Percentiles rank a stretch among this genome's conserved stretches.
Conservation (phyloP, 139 green algal genomes). For the Coelastrella sp. region DNA sequence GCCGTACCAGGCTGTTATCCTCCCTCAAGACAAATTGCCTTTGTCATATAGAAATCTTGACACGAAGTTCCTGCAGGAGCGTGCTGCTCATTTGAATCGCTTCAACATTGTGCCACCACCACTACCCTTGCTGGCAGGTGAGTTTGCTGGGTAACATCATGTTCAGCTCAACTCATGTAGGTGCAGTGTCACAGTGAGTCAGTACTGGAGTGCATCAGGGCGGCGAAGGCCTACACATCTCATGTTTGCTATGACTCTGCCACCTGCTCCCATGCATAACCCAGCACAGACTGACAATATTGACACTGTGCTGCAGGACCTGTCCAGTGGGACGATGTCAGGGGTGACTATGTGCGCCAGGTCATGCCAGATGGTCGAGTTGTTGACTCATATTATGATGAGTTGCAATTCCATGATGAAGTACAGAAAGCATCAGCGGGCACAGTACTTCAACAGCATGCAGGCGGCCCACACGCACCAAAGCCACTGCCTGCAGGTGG, state of each 20-base stretch:
- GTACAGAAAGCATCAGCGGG: constrained; percentile 14
- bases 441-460: neutral
- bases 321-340: neutral
- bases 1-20: neutral
- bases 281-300: neutral
- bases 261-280: neutral
- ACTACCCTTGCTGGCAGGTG: constrained; percentile 1
- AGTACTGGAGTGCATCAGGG: neutral
- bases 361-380: neutral
- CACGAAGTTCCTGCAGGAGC: neutral
- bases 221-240: too few relatives aligned
- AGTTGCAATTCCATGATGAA: constrained; percentile 27
- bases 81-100: neutral
- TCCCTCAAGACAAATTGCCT: neutral
- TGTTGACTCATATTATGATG: constrained; percentile 12
- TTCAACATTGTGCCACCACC: constrained; percentile 11
- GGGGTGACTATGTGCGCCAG: neutral
- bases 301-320: neutral
- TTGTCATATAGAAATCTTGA: neutral
- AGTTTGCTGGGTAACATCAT: neutral
- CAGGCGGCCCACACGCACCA: neutral
- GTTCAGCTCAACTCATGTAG: neutral
- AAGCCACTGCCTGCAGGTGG: neutral
- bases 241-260: too few relatives aligned
- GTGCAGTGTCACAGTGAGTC: neutral